These are phyloP conservation scores for Cytospora piceicola DNA, from an alignment of 2,329 filamentous ascomycete genomes.

Conservation along the genomic window DNA sequence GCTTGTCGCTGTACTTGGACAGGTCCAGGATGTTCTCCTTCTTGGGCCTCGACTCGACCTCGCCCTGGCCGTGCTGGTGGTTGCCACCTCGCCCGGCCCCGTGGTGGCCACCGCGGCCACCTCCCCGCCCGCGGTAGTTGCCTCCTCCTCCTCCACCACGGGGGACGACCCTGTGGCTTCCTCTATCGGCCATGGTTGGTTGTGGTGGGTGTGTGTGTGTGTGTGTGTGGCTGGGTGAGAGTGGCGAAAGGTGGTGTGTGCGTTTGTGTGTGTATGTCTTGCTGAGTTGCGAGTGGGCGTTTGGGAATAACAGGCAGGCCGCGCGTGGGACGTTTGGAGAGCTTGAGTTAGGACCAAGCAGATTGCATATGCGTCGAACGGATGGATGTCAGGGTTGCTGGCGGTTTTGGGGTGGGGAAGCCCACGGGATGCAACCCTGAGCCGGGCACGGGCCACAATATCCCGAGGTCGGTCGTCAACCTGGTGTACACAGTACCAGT, in stretches of 20 bases:
- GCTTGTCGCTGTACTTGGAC: slow-evolving; percentile 95
- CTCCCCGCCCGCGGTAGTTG: slow-evolving; percentile 47
- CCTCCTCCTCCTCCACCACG: slow-evolving; percentile 48
- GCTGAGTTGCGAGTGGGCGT: background rate
- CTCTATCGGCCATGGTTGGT: slow-evolving; percentile 55
- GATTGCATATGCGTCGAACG: slow-evolving; percentile 1
- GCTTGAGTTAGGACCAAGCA: background rate
- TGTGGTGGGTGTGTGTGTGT: slow-evolving; percentile 27
- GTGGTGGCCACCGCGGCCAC: slow-evolving; percentile 52
- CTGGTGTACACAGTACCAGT: background rate
- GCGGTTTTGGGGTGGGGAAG: background rate
- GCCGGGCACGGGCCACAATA: background rate
- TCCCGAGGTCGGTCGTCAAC: no score
- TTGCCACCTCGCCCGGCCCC: slow-evolving; percentile 50
- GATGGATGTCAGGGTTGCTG: slow-evolving; percentile 1
- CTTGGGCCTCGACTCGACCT: slow-evolving; percentile 79
- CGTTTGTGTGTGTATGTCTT: background rate
- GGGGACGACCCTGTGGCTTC: slow-evolving; percentile 52
- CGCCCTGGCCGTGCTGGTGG: slow-evolving; percentile 51
- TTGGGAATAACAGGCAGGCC: no score
- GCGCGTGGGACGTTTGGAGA: background rate
- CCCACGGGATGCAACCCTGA: slow-evolving; percentile 1
- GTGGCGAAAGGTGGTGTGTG: slow-evolving; percentile 1
- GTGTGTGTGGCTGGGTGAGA: background rate
- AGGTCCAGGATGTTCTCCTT: slow-evolving; percentile 99